Evolutionary conservation across 768 basidiomycete species (phyloP), one percentile per base, ranked within the genome.

Genomic region (Mrakia frigida): DNA sequence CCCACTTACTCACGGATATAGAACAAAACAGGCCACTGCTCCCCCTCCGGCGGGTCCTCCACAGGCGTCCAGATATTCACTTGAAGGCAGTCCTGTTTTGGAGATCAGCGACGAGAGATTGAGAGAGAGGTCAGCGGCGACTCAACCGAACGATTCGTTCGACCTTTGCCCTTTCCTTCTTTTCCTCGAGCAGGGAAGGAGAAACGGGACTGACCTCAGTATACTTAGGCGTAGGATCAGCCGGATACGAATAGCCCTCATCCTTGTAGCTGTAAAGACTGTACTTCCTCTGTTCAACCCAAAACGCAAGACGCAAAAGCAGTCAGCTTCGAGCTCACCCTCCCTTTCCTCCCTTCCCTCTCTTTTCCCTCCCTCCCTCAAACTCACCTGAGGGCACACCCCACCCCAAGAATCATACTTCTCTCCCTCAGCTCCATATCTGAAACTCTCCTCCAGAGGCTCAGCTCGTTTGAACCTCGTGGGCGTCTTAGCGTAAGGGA

Each of bases 21-120:
- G 56, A 73, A 73, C 35, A 73, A 39, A n/a, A 73, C 71, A n/a
- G 71, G 71, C 71, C 71, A 73, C 31, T 33, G 33, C 39, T 56
- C 6, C 37, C 56, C 56, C 37, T 59, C 9, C 3, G 71, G 61
- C 3, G 56, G 71, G 6, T 33, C 31, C 23, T 56, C 71, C 6
- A 60, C 71, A 33, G 71, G 71, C 37, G 71, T 73, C 71, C 71
- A 73, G 33, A 73, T 59, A 37, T 73, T 73, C 37, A 73, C 37
- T 41, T 73, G 56, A 6, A 73, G 71, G 25, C 71, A 73, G 35
- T 73, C 43, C 67, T 69, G 41, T 10, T 10, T 10, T 33, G 28
- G 18, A 10, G 6, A 43, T 63, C 25, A 31, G 6, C 2, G 63
- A 65, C 16, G 3, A 7, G 35, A 65, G n/a, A n/a, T n/a, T n/a